Conservation (phyloP, 768 basidiomycete genomes). For the Gelatoporia subvermispora region DNA sequence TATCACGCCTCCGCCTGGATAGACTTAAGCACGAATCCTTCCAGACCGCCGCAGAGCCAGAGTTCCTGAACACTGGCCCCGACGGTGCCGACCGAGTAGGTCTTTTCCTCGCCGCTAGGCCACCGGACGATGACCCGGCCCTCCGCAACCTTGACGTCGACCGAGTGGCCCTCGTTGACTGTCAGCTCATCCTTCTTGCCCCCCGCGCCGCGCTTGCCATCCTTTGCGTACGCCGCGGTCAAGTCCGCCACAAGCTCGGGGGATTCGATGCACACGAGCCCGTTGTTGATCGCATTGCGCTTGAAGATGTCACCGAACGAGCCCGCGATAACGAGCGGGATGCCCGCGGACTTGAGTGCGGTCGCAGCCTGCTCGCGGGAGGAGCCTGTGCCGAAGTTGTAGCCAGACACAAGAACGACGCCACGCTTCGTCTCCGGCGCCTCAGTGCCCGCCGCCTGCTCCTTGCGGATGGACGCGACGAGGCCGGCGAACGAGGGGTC, state of each 20-base stretch:
- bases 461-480: slow-evolving; percentile 47
- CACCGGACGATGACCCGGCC: slow-evolving; percentile 20
- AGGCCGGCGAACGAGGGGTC: slow-evolving; percentile 79
- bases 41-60: slow-evolving; percentile 92
- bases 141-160: slow-evolving; percentile 63
- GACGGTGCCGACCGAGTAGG: slow-evolving; percentile 67
- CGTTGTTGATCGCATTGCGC: slow-evolving; percentile 98
- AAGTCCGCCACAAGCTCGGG: slow-evolving; percentile 86
- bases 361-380: slow-evolving; percentile 99
- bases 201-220: slow-evolving; percentile 72
- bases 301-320: slow-evolving; percentile 99
- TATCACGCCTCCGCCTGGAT: slow-evolving; percentile 33
- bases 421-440: slow-evolving; percentile 41
- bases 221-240: slow-evolving; percentile 68
- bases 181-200: slow-evolving; percentile 82
- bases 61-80: slow-evolving; percentile 96
- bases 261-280: slow-evolving; percentile 89
- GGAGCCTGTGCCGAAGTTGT: slow-evolving; percentile 98
- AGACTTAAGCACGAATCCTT: slow-evolving; percentile 82
- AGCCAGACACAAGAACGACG: slow-evolving; percentile 83
- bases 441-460: slow-evolving; percentile 13
- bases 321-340: slow-evolving; percentile 93
- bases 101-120: slow-evolving; percentile 42
- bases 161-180: slow-evolving; percentile 58
- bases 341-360: slow-evolving; percentile 88